A percentile compares a stretch with the other conserved stretches of the same genome.
Conservation (phyloP, 495 filamentous ascomycete genomes). For the Aspergillus asperescens region DNA sequence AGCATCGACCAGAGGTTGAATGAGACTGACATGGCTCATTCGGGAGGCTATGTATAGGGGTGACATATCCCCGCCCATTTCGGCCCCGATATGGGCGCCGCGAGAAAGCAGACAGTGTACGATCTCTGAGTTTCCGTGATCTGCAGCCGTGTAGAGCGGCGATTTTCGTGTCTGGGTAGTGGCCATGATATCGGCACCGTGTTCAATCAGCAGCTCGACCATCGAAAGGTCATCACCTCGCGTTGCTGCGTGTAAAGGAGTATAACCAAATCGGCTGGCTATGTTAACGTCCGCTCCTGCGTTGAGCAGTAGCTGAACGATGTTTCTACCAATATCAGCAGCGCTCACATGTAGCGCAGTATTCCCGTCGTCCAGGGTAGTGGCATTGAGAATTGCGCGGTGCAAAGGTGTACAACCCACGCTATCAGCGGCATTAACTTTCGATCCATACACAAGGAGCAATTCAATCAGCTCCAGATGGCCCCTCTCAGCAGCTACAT, state of each 20-base stretch:
- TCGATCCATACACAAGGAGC: background rate
- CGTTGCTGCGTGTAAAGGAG: background rate
- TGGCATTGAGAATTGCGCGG: no score
- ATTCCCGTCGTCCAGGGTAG: no score
- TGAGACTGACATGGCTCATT: background rate
- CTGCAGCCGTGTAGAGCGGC: background rate
- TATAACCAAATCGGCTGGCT: background rate
- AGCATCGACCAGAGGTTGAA: background rate
- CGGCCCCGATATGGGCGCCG: background rate
- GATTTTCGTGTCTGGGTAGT: background rate
- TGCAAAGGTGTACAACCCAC: background rate
- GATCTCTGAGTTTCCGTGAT: background rate
- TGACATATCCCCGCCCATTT: no score
- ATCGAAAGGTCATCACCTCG: background rate
- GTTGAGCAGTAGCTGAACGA: background rate
- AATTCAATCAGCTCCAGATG: background rate
- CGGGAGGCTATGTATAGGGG: background rate
- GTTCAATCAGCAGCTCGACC: background rate
- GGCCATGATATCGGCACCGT: background rate
- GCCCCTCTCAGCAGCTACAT: background rate
- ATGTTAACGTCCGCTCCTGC: background rate
- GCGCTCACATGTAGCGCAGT: no score
- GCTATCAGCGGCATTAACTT: background rate
- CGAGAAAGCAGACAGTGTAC: background rate
- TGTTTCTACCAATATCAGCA: no score